Evolutionary conservation across 805 yeast species (phyloP).

Genomic region (Saturnispora besseyi): DNA sequence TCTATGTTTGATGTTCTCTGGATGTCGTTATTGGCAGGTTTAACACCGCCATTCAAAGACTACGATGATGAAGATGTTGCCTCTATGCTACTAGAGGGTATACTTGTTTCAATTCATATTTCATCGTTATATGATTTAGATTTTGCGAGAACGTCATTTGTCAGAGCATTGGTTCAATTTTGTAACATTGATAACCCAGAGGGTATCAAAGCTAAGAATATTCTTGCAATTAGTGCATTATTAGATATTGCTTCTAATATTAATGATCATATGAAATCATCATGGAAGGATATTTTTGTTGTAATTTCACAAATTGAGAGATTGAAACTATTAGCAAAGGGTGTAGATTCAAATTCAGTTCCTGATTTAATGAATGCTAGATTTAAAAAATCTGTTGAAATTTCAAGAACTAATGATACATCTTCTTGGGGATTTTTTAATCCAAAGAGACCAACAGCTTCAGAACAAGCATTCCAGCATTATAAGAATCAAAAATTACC

Average conservation of each 20-base stretch:
- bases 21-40: slow-evolving; percentile 95
- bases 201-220: slow-evolving; percentile 70
- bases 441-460: slow-evolving; percentile 42
- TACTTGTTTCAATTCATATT: slow-evolving; percentile 71
- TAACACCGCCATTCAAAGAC: slow-evolving; percentile 89
- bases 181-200: slow-evolving; percentile 70
- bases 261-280: slow-evolving; percentile 60
- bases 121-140: slow-evolving; percentile 77
- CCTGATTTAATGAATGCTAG: slow-evolving; percentile 82
- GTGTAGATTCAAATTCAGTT: slow-evolving; percentile 70
- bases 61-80: slow-evolving; percentile 68
- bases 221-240: slow-evolving; percentile 67
- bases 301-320: slow-evolving; percentile 89
- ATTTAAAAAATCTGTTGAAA: slow-evolving; percentile 39
- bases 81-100: slow-evolving; percentile 71
- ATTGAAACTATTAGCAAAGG: slow-evolving; percentile 77
- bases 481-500: slow-evolving; percentile 64
- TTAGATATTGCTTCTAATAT: slow-evolving; percentile 70
- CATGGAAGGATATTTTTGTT: slow-evolving; percentile 80
- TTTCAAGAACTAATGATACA: slow-evolving; percentile 26
- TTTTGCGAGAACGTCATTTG: slow-evolving; percentile 79
- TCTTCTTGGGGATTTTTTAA: slow-evolving; percentile 37
- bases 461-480: slow-evolving; percentile 61
- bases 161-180: slow-evolving; percentile 83
- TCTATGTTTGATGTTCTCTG: slow-evolving; percentile 91